A percentile compares a stretch with the other conserved stretches of the same genome.
Evolutionary conservation across 2,329 filamentous ascomycete species (phyloP).

Genomic region (Penicillium sp.): DNA sequence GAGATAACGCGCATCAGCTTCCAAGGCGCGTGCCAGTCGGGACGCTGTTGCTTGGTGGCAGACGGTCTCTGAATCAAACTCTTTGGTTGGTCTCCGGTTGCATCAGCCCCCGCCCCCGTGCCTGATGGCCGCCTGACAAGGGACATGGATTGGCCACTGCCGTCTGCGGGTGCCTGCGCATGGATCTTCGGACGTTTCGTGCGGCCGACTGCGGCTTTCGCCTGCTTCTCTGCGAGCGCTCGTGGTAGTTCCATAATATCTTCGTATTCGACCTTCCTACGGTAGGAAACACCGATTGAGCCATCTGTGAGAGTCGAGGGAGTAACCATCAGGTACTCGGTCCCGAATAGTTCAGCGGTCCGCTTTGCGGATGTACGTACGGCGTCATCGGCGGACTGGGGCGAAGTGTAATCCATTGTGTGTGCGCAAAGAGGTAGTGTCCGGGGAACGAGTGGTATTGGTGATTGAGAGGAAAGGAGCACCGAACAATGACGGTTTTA

Average conservation of each 20-base stretch:
- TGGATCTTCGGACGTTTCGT: slow-evolving; percentile 60
- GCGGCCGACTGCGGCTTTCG: slow-evolving; percentile 61
- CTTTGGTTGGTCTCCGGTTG: slow-evolving; percentile 51
- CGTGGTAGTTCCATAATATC: slow-evolving; percentile 74
- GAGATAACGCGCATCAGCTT: slow-evolving; percentile 98
- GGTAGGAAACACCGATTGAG: slow-evolving; percentile 47
- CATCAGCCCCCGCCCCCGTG: slow-evolving; percentile 32
- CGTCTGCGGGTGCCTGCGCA: slow-evolving; percentile 53
- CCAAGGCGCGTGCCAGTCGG: slow-evolving; percentile 97
- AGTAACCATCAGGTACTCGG: slow-evolving; percentile 47
- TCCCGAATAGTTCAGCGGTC: slow-evolving; percentile 49
- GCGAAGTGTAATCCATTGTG: slow-evolving; percentile 35
- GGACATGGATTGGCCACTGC: slow-evolving; percentile 55
- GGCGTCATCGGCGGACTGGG: slow-evolving; percentile 36
- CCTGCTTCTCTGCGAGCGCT: slow-evolving; percentile 75
- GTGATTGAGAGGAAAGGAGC: slow-evolving; percentile 1
- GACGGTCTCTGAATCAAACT: slow-evolving; percentile 64
- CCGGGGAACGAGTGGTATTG: neutral
- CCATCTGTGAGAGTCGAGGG: slow-evolving; percentile 45
- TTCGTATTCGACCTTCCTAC: slow-evolving; percentile 66
- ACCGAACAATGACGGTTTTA: slow-evolving; percentile 1
- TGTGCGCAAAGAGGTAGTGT: neutral
- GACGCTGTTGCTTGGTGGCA: slow-evolving; percentile 65
- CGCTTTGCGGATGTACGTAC: slow-evolving; percentile 46
- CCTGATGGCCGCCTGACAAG: slow-evolving; percentile 47